A percentile compares a stretch with the other conserved stretches of the same genome.
Evolutionary conservation across 2,329 filamentous ascomycete species (phyloP).

Genomic region (Sclerotinia glacialis): DNA sequence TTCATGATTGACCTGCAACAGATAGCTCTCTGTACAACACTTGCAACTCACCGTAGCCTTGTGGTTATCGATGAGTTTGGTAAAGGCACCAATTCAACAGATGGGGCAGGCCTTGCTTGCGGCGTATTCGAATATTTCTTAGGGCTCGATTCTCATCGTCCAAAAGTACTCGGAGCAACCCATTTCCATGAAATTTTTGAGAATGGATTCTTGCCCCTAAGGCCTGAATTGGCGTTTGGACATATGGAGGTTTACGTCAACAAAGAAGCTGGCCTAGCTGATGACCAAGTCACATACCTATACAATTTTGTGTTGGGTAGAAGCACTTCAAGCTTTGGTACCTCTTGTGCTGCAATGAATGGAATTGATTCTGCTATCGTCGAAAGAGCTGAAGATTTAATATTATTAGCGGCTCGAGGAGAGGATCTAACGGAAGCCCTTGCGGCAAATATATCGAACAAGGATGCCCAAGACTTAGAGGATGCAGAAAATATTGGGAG

Average conservation of each 20-base stretch:
- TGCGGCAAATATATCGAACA: conserved; percentile 63
- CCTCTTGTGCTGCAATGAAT: conserved; percentile 80
- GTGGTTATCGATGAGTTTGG: conserved; percentile 92
- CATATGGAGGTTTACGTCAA: conserved; percentile 72
- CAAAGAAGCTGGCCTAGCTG: conserved; percentile 46
- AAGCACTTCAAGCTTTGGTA: conserved; percentile 80
- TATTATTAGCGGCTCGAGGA: conserved; percentile 63
- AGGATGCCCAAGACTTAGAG: conserved; percentile 65
- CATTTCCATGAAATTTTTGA: conserved; percentile 74
- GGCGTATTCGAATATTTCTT: conserved; percentile 58
- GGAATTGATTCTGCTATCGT: conserved; percentile 73
- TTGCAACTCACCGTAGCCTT: conserved; percentile 73
- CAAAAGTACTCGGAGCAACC: conserved; percentile 60
- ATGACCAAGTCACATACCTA: conserved; percentile 69
- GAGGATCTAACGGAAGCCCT: conserved; percentile 68
- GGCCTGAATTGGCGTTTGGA: conserved; percentile 54
- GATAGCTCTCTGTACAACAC: conserved; percentile 70
- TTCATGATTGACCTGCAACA: conserved; percentile 83
- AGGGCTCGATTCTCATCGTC: conserved; percentile 45
- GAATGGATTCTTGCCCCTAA: conserved; percentile 52
- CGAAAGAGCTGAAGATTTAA: conserved; percentile 71
- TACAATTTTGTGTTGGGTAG: conserved; percentile 68
- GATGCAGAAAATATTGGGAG: conserved; percentile 62
- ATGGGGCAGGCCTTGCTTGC: conserved; percentile 57
- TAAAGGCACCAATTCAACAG: conserved; percentile 58